phyloP scores from a whole-genome alignment of 2,329 filamentous ascomycete genomes.

The Alternaria metachromatica region DNA sequence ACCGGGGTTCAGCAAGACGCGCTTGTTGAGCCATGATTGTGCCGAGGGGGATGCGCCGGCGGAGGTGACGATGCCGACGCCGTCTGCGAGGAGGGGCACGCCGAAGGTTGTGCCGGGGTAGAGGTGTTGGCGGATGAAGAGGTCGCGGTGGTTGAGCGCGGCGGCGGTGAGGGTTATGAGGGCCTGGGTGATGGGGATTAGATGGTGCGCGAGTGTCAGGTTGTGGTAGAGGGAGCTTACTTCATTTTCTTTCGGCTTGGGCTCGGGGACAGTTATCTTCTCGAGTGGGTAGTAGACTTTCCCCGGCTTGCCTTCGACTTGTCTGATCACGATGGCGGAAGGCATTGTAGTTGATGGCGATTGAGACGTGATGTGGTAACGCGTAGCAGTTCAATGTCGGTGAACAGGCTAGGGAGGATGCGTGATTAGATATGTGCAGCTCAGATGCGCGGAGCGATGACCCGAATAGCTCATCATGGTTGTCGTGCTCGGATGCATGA shows the following conservation, averaged over 20 bases:
- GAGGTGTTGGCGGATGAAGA: slow-evolving; percentile 90
- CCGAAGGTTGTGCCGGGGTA: slow-evolving; percentile 86
- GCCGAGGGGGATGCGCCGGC: slow-evolving; percentile 65
- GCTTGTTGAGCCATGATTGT: slow-evolving; percentile 65
- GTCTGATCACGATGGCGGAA: slow-evolving; percentile 67
- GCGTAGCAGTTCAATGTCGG: not conserved
- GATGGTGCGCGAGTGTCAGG: not conserved
- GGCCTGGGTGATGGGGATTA: slow-evolving; percentile 63
- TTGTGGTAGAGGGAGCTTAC: slow-evolving; percentile 14
- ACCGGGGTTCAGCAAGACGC: slow-evolving; percentile 79
- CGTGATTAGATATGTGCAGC: not conserved
- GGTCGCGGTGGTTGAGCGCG: slow-evolving; percentile 92
- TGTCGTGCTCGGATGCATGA: slow-evolving; percentile 17
- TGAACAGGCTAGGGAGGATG: not conserved
- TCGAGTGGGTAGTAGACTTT: slow-evolving; percentile 79
- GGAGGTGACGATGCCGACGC: slow-evolving; percentile 74
- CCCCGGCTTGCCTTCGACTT: slow-evolving; percentile 82
- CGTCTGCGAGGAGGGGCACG: slow-evolving; percentile 81
- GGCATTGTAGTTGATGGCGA: slow-evolving; percentile 48
- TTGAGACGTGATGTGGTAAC: not conserved
- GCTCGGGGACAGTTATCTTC: slow-evolving; percentile 38
- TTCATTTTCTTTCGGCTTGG: slow-evolving; percentile 40
- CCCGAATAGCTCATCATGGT: not conserved
- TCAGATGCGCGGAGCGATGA: not conserved
- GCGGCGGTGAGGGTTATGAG: slow-evolving; percentile 78